These are phyloP conservation scores for Heterobasidion irregulare DNA, from an alignment of 1,284 basidiomycete species.

Conservation along the genomic window DNA sequence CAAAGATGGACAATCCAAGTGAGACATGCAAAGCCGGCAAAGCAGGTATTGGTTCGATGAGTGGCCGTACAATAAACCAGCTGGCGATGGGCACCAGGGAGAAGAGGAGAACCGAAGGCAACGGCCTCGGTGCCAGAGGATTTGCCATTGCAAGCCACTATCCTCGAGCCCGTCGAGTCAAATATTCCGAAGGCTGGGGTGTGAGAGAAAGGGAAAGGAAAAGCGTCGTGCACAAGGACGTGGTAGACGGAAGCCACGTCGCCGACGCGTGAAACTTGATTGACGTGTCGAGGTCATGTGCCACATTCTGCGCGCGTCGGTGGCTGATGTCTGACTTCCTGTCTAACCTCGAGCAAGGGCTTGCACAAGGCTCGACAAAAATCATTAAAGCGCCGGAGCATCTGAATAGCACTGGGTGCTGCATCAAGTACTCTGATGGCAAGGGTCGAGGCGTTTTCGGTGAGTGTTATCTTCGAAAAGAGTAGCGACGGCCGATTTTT, in stretches of 20 bases:
- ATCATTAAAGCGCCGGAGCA: constrained; percentile 11
- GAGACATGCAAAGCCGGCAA: constrained; percentile 67
- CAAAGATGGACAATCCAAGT: constrained; percentile 74
- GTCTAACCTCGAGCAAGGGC: background rate
- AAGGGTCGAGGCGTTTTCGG: constrained; percentile 65
- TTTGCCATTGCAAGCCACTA: constrained; percentile 6
- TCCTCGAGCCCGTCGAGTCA: background rate
- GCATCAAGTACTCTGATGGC: constrained; percentile 25
- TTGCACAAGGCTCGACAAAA: constrained; percentile 9
- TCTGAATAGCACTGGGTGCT: constrained; percentile 27
- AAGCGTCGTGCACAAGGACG: background rate
- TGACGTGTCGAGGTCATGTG: background rate
- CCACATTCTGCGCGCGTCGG: background rate
- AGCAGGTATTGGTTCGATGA: constrained; percentile 57
- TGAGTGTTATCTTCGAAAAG: constrained; percentile 13
- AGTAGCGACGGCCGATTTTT: background rate
- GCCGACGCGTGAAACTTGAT: background rate
- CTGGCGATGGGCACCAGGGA: constrained; percentile 53
- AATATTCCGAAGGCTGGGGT: background rate
- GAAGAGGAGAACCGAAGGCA: constrained; percentile 44
- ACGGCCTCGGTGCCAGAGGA: constrained; percentile 31
- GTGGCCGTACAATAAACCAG: constrained; percentile 64
- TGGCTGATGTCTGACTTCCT: background rate
- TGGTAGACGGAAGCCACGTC: background rate
- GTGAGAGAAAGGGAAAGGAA: background rate